Conservation (phyloP, 495 filamentous ascomycete species). For the Hyphodiscus hymeniophilus region DNA sequence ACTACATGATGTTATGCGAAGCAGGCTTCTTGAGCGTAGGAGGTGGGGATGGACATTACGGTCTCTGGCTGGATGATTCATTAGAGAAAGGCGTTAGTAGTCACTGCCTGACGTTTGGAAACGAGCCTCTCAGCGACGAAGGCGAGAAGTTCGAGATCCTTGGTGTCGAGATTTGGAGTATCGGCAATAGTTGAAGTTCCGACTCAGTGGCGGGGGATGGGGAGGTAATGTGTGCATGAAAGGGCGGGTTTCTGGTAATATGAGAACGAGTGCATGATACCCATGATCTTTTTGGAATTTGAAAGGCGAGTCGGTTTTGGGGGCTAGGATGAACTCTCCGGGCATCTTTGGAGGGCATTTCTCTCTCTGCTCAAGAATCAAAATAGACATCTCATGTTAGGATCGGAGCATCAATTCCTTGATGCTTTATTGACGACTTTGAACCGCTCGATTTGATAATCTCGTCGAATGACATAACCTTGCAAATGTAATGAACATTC, state of each 20-base stretch:
- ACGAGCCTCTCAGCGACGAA: constrained; percentile 90
- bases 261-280: constrained; percentile 2
- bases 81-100: constrained; percentile 80
- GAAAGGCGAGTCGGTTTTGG: background rate
- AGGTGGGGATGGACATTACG: constrained; percentile 80
- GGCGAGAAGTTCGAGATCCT: constrained; percentile 88
- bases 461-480: too few relatives aligned
- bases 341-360: background rate
- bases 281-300: background rate
- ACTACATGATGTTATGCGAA: constrained; percentile 94
- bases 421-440: too few relatives aligned
- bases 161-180: constrained; percentile 88
- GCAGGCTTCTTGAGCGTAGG: constrained; percentile 75
- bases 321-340: background rate
- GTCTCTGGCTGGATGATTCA: constrained; percentile 86
- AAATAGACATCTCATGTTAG: too few relatives aligned
- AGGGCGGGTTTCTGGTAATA: background rate
- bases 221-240: background rate
- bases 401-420: too few relatives aligned
- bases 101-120: constrained; percentile 82
- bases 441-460: too few relatives aligned
- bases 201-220: background rate
- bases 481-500: too few relatives aligned
- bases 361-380: too few relatives aligned
- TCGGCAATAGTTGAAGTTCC: constrained; percentile 34